Conservation (phyloP, 2,329 filamentous ascomycete genomes). For the Tolypocladium ovalisporum region DNA sequence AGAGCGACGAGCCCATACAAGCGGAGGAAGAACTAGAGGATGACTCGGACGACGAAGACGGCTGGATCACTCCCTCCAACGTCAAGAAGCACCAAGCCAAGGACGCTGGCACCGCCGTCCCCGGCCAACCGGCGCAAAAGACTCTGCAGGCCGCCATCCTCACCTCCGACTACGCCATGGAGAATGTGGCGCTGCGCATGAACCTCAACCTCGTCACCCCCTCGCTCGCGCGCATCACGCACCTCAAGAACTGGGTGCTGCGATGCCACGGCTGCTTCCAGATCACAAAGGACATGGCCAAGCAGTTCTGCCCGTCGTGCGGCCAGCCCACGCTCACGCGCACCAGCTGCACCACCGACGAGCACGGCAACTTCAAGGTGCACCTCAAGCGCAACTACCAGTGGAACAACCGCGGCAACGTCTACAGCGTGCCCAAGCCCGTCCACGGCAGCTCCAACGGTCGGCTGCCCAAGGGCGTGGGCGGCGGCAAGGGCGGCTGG, state of each 20-base stretch:
- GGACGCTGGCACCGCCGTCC: slow-evolving; percentile 38
- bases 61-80: slow-evolving; percentile 93
- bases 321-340: slow-evolving; percentile 79
- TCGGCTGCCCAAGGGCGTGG: slow-evolving; percentile 55
- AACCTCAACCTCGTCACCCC: slow-evolving; percentile 83
- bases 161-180: slow-evolving; percentile 95
- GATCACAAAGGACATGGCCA: slow-evolving; percentile 69
- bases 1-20: slow-evolving; percentile 8
- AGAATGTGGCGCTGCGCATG: slow-evolving; percentile 90
- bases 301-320: slow-evolving; percentile 88
- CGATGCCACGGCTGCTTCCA: slow-evolving; percentile 92
- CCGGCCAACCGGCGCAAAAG: slow-evolving; percentile 41
- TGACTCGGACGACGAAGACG: slow-evolving; percentile 47
- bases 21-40: slow-evolving; percentile 29
- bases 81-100: slow-evolving; percentile 72
- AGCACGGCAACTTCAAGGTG: slow-evolving; percentile 68
- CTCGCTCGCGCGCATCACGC: slow-evolving; percentile 66
- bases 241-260: slow-evolving; percentile 79
- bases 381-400: slow-evolving; percentile 93
- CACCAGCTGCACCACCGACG: slow-evolving; percentile 74
- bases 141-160: slow-evolving; percentile 81
- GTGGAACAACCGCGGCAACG: slow-evolving; percentile 87
- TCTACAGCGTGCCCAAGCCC: slow-evolving; percentile 88
- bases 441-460: slow-evolving; percentile 71
- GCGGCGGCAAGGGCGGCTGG: slow-evolving; percentile 83